Base-by-base conservation (phyloP, 345 rosid genomes). In the Syzygium aqueum region DNA sequence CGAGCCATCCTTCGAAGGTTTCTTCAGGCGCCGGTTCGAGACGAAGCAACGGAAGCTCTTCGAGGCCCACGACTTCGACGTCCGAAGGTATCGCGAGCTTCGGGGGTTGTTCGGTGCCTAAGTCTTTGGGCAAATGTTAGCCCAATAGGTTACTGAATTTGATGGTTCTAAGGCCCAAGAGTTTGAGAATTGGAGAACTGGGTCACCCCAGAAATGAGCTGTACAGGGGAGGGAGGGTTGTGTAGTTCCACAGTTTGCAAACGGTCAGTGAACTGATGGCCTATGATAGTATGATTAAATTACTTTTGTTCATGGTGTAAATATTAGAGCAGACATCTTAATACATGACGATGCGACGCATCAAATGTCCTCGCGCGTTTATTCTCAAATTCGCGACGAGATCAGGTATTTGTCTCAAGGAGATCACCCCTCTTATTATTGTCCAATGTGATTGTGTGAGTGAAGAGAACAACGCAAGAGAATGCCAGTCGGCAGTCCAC, bases 1-100 rank as follows among this genome's bases (percentile, higher is more conserved):
- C 1, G 98, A 97, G 88, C 99, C 99, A 5, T 86, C 97, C 25
- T 95, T 95, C 49, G 95, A 95, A 91, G 98, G 99, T 23, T 92
- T 90, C 84, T 97, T 91, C 84, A 91, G 89, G 33, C 90, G 94
- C 30, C 90, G 98, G 85, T 93, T 95, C 87, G 86, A 43, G 28
- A 89, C 93, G 50, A 97, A 93, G 92, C 99, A 93, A 86, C 88
- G 84, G 63, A 94, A 92, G 88, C 97, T 97, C 84, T 91, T 94
- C 91, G 90, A 91, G 85, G 77, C 50, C 28, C 89, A 85, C 27
- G 85, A 86, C 54, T 97, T 96, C 37, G 94, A 95, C 57, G 40
- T 89, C 40, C 61, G 86, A 43, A 91, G 88, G 91, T 96, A 94
- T 56, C 84, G 83, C 52, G 67, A 89, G 87, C 96, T 97, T 9